These are phyloP conservation scores for Polyplosphaeria fusca DNA, from an alignment of 495 filamentous ascomycete genomes.

Conservation along the genomic window DNA sequence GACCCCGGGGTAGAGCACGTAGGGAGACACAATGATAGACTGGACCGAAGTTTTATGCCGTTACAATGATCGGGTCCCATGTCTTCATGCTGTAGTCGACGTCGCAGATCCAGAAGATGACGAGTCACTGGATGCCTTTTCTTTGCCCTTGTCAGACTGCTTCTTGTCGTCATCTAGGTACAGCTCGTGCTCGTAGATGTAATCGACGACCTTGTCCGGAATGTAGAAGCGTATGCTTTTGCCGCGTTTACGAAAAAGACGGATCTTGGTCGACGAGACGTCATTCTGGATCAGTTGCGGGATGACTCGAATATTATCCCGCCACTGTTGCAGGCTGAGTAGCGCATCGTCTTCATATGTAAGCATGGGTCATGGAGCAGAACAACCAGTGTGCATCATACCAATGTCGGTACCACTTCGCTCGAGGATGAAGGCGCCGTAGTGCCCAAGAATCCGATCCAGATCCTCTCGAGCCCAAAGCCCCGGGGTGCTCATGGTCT, in stretches of 20 bases:
- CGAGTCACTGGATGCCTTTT: constrained; percentile 26
- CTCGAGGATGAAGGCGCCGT: constrained; percentile 86
- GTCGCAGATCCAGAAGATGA: constrained; percentile 11
- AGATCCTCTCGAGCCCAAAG: constrained; percentile 84
- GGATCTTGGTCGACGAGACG: constrained; percentile 84
- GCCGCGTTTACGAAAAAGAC: constrained; percentile 74
- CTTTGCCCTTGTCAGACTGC: constrained; percentile 36
- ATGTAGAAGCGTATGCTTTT: constrained; percentile 56
- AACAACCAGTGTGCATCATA: constrained; percentile 43
- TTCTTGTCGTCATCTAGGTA: constrained; percentile 63
- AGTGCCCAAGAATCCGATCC: constrained; percentile 80
- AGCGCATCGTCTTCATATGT: constrained; percentile 50
- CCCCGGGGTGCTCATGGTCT: constrained; percentile 73
- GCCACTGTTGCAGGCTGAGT: constrained; percentile 66
- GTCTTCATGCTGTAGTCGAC: no score
- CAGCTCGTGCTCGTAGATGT: constrained; percentile 71
- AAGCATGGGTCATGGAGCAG: neutral
- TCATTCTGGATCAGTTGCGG: constrained; percentile 88
- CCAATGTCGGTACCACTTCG: constrained; percentile 86
- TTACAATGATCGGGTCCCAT: no score
- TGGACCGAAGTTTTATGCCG: no score
- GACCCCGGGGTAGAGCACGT: no score
- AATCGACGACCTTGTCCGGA: constrained; percentile 46
- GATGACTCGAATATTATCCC: constrained; percentile 80
- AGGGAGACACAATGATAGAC: no score